Evolutionary conservation across 73 alveolate genomes (phyloP).

Genomic region (Blepharisma japonicum): DNA sequence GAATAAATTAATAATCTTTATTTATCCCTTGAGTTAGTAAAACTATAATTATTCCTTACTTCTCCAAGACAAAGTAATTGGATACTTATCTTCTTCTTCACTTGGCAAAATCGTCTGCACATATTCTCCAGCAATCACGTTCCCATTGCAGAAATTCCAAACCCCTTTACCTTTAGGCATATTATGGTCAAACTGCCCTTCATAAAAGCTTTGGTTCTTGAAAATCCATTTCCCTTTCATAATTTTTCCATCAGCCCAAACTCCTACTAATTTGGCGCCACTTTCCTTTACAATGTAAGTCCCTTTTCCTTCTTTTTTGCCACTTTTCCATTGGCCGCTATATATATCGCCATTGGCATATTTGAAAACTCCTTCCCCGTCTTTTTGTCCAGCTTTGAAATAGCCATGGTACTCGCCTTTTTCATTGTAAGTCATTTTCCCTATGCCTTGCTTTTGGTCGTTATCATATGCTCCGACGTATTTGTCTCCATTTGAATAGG

Average conservation of each 20-base stretch:
- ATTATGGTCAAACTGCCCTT: conserved; percentile 43
- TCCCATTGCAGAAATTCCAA: conserved; percentile 35
- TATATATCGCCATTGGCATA: conserved; percentile 83
- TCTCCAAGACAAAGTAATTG: conserved; percentile 17
- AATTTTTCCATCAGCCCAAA: conserved; percentile 62
- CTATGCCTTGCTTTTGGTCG: conserved; percentile 85
- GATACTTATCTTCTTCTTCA: conserved; percentile 23
- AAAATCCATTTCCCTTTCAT: conserved; percentile 76
- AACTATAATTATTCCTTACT: not conserved
- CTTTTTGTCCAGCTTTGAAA: conserved; percentile 57
- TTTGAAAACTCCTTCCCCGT: conserved; percentile 92
- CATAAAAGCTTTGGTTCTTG: conserved; percentile 52
- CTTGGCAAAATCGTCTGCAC: conserved; percentile 25
- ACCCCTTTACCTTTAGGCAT: conserved; percentile 48
- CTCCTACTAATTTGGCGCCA: conserved; percentile 58
- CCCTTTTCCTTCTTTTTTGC: conserved; percentile 77
- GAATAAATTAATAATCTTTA: no score
- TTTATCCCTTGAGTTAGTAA: no score
- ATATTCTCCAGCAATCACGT: conserved; percentile 18
- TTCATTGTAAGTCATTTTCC: conserved; percentile 71
- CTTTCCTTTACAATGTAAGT: conserved; percentile 76
- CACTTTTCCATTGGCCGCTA: conserved; percentile 87
- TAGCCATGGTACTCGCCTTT: conserved; percentile 72
- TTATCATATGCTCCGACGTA: conserved; percentile 74
- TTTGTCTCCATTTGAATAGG: conserved; percentile 55